A percentile compares a stretch with the other conserved stretches of the same genome.
These are phyloP conservation scores for Euptelea pleiosperma DNA, from an alignment of 164 flowering plant genomes.

Conservation along the genomic window DNA sequence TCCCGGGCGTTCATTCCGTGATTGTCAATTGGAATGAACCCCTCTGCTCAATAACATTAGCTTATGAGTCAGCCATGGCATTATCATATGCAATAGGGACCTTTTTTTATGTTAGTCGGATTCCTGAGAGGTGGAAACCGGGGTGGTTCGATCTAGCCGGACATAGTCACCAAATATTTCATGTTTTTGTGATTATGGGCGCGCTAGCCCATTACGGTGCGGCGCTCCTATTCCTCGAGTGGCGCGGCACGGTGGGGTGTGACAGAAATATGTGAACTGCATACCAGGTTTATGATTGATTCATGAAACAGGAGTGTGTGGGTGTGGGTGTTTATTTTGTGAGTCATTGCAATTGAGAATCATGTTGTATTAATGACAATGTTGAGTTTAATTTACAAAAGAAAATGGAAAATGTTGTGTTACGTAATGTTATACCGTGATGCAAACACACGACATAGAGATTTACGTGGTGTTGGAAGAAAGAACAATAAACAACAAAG, in stretches of 20 bases:
- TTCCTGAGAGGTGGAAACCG: constrained; percentile 84
- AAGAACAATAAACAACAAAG: too few relatives aligned
- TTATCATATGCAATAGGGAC: constrained; percentile 62
- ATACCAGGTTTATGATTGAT: too few relatives aligned
- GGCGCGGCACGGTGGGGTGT: constrained; percentile 59
- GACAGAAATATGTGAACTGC: too few relatives aligned
- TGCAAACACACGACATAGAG: too few relatives aligned
- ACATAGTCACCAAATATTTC: constrained; percentile 91
- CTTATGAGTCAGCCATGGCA: constrained; percentile 73
- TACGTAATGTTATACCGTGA: too few relatives aligned
- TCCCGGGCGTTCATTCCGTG: constrained; percentile 70
- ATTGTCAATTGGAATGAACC: constrained; percentile 72
- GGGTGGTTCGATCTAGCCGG: constrained; percentile 87
- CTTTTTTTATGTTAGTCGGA: constrained; percentile 56
- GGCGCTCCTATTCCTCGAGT: constrained; percentile 55
- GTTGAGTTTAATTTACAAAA: too few relatives aligned
- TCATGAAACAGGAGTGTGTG: too few relatives aligned
- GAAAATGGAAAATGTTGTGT: too few relatives aligned
- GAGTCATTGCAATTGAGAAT: too few relatives aligned
- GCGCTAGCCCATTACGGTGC: constrained; percentile 88
- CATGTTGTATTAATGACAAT: too few relatives aligned
- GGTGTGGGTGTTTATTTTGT: too few relatives aligned
- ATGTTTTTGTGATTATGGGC: constrained; percentile 72
- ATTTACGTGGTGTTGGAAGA: too few relatives aligned
- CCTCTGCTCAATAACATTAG: constrained; percentile 34